Evolutionary conservation across 176 grass and related monocot genomes (phyloP), one percentile per base, ranked within the genome.

Genomic region (Rhynchospora pubera): DNA sequence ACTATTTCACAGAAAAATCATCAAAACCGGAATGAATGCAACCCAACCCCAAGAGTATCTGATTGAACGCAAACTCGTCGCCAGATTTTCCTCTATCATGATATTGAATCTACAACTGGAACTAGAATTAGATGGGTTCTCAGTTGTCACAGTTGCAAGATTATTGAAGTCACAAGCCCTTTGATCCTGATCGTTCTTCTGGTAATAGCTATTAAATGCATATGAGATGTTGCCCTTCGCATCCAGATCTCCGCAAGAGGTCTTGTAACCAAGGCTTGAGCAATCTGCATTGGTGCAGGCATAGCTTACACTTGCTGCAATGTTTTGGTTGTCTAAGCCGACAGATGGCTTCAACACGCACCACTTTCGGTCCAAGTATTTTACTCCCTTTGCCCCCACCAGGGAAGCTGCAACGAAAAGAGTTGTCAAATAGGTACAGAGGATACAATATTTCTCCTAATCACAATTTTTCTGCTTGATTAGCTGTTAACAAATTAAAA

Each of bases 191-290:
- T 97, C 93, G 13, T 87, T 91, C 47, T 0, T 86, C 86, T 97
- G 93, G 88, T 91, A 97, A 74, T 89, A 97, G 79, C 82, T 91
- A 59, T 97, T 97, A 82, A 71, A 87, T 0, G 93, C 90, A 56
- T 97, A 97, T 0, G 93, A 97, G 51, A 97, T 84, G 72, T 97
- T 97, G 28, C 93, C 93, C 79, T 62, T 89, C 57, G 63, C 30
- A 76, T 97, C 93, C 14, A 97, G 85, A n/a, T 91, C 85, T 0
- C 67, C 57, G 18, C 93, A 97, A 0, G 93, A 93, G 2, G 93
- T 97, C 69, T 87, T 93, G 79, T 97, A 97, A 16, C 93, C 93
- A 50, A 97, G 91, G 46, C 85, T 84, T 6, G 90, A 93, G 88
- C 90, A 97, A 81, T 97, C 93, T 16, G 88, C 90, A 0, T 76